phyloP scores from a whole-genome alignment of 1,284 basidiomycete genomes.

The Puccinia horiana region DNA sequence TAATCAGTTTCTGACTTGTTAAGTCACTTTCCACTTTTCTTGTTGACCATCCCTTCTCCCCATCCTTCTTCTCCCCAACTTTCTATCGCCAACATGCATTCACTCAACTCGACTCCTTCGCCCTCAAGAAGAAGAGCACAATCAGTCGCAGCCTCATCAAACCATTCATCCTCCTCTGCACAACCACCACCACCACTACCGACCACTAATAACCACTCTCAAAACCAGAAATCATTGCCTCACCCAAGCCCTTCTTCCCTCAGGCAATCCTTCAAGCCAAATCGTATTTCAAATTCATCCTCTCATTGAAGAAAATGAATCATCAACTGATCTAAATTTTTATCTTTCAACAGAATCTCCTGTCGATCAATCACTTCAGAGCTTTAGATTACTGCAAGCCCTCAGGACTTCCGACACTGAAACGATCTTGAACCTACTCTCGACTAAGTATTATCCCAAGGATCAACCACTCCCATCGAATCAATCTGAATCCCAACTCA shows the following conservation, averaged over 20 bases:
- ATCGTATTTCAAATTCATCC: background rate
- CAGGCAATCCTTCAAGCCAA: background rate
- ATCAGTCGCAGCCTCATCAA: slow-evolving; percentile 17
- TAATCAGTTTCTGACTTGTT: too few species aligned
- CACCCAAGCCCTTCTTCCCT: background rate
- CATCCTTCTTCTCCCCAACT: background rate
- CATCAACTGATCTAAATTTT: background rate
- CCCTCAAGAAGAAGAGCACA: background rate
- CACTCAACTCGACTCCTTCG: background rate
- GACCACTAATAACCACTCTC: background rate
- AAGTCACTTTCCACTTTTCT: too few species aligned
- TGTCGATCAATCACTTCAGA: slow-evolving; percentile 67
- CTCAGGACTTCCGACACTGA: slow-evolving; percentile 74
- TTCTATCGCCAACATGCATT: background rate
- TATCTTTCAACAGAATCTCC: background rate
- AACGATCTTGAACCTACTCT: slow-evolving; percentile 72
- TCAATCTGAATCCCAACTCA: slow-evolving; percentile 12
- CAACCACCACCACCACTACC: slow-evolving; percentile 1
- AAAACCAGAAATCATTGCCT: background rate
- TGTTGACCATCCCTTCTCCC: background rate
- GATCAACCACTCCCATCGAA: background rate
- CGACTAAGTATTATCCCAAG: background rate
- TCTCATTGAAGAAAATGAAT: background rate
- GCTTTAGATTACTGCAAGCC: slow-evolving; percentile 77
- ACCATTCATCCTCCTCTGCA: background rate